Conservation (phyloP, 73 alveolate genomes). For the Tetrahymena malaccensis region DNA sequence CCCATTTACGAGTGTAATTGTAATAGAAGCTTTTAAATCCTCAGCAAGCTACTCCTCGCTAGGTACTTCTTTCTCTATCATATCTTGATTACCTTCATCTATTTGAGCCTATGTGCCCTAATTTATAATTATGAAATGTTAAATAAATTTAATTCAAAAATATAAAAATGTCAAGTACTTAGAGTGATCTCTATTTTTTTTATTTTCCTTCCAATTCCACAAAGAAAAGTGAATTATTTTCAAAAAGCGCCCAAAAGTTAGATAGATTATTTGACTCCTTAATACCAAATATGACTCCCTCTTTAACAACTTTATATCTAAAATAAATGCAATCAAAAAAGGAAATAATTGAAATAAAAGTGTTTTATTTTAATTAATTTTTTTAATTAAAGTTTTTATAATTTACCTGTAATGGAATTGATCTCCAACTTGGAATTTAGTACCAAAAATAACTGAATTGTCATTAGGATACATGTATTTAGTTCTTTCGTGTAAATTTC, state of each 20-base stretch:
- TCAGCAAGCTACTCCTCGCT: neutral
- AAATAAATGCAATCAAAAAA: no score
- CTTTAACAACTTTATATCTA: conserved; percentile 31
- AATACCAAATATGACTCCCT: conserved; percentile 28
- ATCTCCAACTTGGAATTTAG: conserved; percentile 65
- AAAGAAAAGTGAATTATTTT: neutral
- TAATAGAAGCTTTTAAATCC: conserved; percentile 4
- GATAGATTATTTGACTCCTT: neutral
- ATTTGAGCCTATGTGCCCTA: neutral
- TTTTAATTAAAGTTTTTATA: no score
- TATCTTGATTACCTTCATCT: neutral
- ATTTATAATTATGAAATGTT: neutral
- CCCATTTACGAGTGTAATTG: conserved; percentile 24
- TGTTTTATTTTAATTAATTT: no score
- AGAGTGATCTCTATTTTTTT: neutral
- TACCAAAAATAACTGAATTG: conserved; percentile 61
- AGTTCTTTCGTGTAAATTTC: conserved; percentile 60
- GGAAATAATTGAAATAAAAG: no score
- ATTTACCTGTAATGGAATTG: neutral
- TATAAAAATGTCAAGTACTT: neutral
- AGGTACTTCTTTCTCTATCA: neutral
- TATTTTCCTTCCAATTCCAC: neutral
- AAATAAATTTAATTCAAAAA: no score
- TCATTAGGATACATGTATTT: conserved; percentile 91
- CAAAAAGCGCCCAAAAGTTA: neutral